phyloP scores from a whole-genome alignment of 2,329 filamentous ascomycete genomes.

The Curvularia verruculosa region DNA sequence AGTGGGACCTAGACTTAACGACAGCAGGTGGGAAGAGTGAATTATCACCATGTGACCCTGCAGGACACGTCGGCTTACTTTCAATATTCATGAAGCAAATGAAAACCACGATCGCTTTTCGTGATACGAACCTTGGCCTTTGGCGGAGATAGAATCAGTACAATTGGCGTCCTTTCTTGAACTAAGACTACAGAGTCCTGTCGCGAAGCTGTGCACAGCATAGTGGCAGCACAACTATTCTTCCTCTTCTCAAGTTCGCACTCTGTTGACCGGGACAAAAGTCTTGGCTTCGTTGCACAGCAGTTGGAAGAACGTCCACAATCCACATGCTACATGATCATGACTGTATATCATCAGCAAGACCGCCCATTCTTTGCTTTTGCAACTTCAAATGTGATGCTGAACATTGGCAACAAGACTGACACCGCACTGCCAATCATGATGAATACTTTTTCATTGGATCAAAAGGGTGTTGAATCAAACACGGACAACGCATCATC shows the following conservation, averaged over 20 bases:
- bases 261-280: slow-evolving; percentile 9
- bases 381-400: neutral
- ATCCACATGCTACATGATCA: neutral
- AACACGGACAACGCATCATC: slow-evolving; percentile 21
- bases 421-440: neutral
- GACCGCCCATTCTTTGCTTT: neutral
- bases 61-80: neutral
- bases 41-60: neutral
- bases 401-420: neutral
- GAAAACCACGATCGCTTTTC: neutral
- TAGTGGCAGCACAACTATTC: neutral
- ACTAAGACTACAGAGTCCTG: neutral
- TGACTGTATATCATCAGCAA: neutral
- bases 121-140: neutral
- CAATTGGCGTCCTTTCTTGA: neutral
- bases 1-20: neutral
- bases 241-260: neutral
- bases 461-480: slow-evolving; percentile 1
- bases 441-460: neutral
- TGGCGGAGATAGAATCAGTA: neutral
- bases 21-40: neutral
- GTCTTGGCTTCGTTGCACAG: slow-evolving; percentile 21
- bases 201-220: neutral
- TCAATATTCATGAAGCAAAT: neutral
- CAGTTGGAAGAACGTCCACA: slow-evolving; percentile 1